Base-by-base conservation (phyloP, 176 grass and related monocot genomes). In the Eremochloa ophiuroides region DNA sequence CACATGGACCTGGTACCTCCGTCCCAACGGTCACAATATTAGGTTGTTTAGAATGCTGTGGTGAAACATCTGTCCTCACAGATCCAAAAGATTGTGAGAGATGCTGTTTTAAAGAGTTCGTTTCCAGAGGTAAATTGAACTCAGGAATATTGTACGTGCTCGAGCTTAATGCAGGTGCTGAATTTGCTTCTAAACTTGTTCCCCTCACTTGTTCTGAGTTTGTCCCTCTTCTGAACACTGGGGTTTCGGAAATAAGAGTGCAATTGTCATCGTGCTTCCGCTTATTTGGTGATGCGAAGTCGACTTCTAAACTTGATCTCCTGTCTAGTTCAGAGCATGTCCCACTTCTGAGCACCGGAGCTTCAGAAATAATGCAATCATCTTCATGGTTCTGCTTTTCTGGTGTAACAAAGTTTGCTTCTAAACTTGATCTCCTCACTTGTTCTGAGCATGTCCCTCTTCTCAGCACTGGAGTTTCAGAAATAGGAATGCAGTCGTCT, bases 401-500 rank as follows among this genome's bases (percentile, higher is more conserved):
- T 77, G 82, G 55, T 72, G 92, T 87, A 59, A 91, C 50, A 88
- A 91, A 91, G 14, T 87, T 94, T 79, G 29, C 41, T 66, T 79
- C 76, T 22, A 66, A 59, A 75, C 67, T 87, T 76, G 67, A 81
- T 79, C 76, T 82, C 37, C 41, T 86, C 59, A 74, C 48, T 81
- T 91, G 71, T 81, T 51, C 85, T 12, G 76, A 77, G 80, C 75
- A 87, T 80, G 62, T 66, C 15, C 73, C 72, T 82, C 86, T 93
- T 87, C 90, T 91, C 66, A 98, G 71, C 46, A 98, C 80, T 84
- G 88, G 90, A 80, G 84, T 74, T 89, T 98, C 95, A 88, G 95
- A 91, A 78, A 98, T 86, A 65, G 83, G 50, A 86, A 73, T 82
- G 59, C 77, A 87, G 73, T 69, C 85, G 22, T 89, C 83, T 83